These are phyloP conservation scores for Basipetospora sp. DNA, from an alignment of 2,329 filamentous ascomycete species.

Conservation along the genomic window DNA sequence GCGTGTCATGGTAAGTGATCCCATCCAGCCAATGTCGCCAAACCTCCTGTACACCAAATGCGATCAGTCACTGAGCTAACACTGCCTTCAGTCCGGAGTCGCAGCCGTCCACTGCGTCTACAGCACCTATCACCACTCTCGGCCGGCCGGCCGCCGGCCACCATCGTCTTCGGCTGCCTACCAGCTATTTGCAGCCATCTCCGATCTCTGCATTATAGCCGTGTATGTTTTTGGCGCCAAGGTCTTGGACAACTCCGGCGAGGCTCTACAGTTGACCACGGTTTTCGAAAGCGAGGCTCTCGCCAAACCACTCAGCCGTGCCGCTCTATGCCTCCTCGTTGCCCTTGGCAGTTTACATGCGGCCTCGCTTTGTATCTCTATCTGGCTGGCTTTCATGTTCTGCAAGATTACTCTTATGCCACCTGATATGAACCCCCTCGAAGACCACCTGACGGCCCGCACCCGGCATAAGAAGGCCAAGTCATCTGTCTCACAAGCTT, in stretches of 20 bases:
- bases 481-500: constrained; percentile 34
- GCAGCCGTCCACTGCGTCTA: constrained; percentile 60
- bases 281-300: constrained; percentile 44
- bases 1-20: constrained; percentile 53
- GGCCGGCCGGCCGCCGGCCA: constrained; percentile 54
- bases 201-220: constrained; percentile 46
- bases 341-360: constrained; percentile 53
- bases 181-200: constrained; percentile 64
- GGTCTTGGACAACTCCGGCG: constrained; percentile 27
- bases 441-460: constrained; percentile 67
- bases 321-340: constrained; percentile 54
- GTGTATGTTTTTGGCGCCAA: constrained; percentile 43
- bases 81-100: constrained; percentile 58
- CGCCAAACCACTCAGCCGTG: constrained; percentile 45
- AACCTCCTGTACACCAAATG: no score
- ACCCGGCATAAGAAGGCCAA: constrained; percentile 61
- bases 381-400: constrained; percentile 68
- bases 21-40: neutral
- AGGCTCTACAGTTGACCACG: constrained; percentile 53
- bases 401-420: constrained; percentile 67
- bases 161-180: constrained; percentile 76
- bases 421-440: constrained; percentile 89
- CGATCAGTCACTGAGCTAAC: no score
- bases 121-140: constrained; percentile 63
- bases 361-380: constrained; percentile 52